Percentiles rank a stretch among this genome's conserved stretches.
These are phyloP conservation scores for Pichia sp. DNA, from an alignment of 1,139 yeast genomes.

Conservation along the genomic window DNA sequence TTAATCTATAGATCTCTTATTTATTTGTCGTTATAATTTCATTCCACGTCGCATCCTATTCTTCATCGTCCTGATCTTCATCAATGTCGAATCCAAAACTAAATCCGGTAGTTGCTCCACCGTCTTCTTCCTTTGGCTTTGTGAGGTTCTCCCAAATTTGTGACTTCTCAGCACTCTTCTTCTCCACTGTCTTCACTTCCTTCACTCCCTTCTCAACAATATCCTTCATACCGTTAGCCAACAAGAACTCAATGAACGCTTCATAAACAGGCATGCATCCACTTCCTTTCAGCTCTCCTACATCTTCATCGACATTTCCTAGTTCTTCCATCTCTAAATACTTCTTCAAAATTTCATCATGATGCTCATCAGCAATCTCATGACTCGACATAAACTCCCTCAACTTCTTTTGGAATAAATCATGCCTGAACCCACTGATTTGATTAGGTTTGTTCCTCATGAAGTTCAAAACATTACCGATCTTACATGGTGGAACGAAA, in stretches of 20 bases:
- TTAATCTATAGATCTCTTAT: not conserved
- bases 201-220: constrained; percentile 37
- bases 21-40: too few relatives aligned
- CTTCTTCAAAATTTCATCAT: constrained; percentile 27
- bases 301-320: constrained; percentile 36
- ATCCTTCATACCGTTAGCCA: constrained; percentile 35
- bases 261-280: constrained; percentile 56
- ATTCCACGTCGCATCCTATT: too few relatives aligned
- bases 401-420: constrained; percentile 40
- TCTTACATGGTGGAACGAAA: constrained; percentile 67
- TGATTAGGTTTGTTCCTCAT: constrained; percentile 67
- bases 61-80: not conserved
- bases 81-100: constrained; percentile 31
- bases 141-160: constrained; percentile 23
- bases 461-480: constrained; percentile 62
- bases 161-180: constrained; percentile 16
- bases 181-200: constrained; percentile 25
- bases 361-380: constrained; percentile 31
- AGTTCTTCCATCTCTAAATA: constrained; percentile 23
- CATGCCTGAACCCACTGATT: constrained; percentile 73
- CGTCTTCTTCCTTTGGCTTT: constrained; percentile 12
- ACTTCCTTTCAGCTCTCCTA: constrained; percentile 36
- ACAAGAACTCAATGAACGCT: constrained; percentile 48
- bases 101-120: constrained; percentile 23
- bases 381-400: constrained; percentile 14